These are phyloP conservation scores for Papiliotrema terrestris DNA, from an alignment of 1,284 basidiomycete species.

Conservation along the genomic window DNA sequence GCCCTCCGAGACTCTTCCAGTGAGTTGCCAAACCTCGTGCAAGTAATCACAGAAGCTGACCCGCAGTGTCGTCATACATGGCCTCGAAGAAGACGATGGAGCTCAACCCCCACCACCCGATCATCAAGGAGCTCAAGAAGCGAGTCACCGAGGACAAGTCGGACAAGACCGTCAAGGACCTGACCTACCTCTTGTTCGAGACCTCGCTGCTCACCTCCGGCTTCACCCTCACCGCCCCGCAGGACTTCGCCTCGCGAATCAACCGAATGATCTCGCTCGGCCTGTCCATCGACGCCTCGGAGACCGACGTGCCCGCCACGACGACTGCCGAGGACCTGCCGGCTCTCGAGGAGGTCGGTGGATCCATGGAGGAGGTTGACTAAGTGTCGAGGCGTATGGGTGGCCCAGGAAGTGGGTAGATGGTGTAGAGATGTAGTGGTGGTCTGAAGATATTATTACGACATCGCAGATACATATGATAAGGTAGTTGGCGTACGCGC, in stretches of 20 bases:
- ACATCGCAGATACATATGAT: neutral
- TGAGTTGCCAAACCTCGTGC: neutral
- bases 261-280: constrained; percentile 89
- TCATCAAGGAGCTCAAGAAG: constrained; percentile 92
- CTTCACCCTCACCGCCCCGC: constrained; percentile 93
- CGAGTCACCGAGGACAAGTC: constrained; percentile 96
- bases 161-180: constrained; percentile 96
- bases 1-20: constrained; percentile 94
- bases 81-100: constrained; percentile 98
- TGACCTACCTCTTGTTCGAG: constrained; percentile 95
- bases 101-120: constrained; percentile 90
- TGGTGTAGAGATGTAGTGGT: too few relatives aligned
- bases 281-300: constrained; percentile 54
- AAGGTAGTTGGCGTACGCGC: neutral
- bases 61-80: constrained; percentile 97
- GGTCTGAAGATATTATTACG: neutral
- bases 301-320: constrained; percentile 30
- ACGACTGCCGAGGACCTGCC: constrained; percentile 34
- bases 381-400: constrained; percentile 19
- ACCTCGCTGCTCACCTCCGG: constrained; percentile 89
- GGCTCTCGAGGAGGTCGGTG: constrained; percentile 45
- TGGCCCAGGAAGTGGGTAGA: too few relatives aligned
- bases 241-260: constrained; percentile 92
- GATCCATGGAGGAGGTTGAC: constrained; percentile 54
- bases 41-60: neutral